Evolutionary conservation across 2,329 filamentous ascomycete genomes (phyloP), one percentile per base, ranked within the genome.

Genomic region (Ophiosphaerella narmari): DNA sequence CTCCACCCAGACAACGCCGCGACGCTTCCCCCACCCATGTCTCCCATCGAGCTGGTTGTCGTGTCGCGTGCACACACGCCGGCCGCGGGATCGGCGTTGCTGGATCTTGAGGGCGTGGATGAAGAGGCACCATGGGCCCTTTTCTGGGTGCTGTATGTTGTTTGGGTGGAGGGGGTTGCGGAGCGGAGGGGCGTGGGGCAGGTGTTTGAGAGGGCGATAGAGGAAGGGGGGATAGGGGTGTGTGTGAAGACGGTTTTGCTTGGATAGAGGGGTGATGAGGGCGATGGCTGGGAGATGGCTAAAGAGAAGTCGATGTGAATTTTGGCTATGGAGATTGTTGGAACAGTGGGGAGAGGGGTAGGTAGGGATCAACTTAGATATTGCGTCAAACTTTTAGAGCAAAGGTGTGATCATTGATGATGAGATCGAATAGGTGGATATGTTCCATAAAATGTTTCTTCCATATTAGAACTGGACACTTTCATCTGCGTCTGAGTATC

Each of bases 131-230:
- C 43, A 4, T 39, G 35, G 38, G 33, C 34, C 21, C 26, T 46
- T 5, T 45, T 50, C 14, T 50, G 43, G 48, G 33, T 37, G 2
- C 13, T 46, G 26, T 34, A 42, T n/a, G 23, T 46, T 7, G 38
- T 50, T 1, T 50, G 48, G 43, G 2, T 34, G 3, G 39, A 46
- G 6, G 43, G 42, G 12, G 35, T 46, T 34, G 43, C 43, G 7
- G 43, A 50, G 32, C 38, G 48, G 2, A 32, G 43, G 5, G 48
- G 48, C 7, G 34, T 50, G 2, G 48, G 38, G 3, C 48, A 50
- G 39, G 29, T 50, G 3, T 18, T 37, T 5, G 13, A 50, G 13
- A 23, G 12, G 26, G 43, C 43, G 2, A n/a, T 50, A 13, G 42
- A 42, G 18, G 39, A 26, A 2, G 33, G 23, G 6, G 41, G 36